phyloP scores from a whole-genome alignment of 208 protist genomes.

The Trypanosoma theileri region DNA sequence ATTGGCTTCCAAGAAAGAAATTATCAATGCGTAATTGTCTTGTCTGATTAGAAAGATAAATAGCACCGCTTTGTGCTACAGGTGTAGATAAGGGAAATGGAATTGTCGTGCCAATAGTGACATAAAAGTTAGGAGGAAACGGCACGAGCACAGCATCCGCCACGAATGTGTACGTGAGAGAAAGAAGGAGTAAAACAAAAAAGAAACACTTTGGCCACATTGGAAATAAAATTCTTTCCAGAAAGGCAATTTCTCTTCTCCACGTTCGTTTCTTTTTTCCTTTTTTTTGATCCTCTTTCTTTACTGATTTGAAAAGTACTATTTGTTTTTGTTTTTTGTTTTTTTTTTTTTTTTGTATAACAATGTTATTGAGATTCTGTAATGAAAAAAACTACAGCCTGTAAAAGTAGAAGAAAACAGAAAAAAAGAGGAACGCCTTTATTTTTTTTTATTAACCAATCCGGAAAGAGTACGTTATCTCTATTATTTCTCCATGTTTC shows the following conservation, averaged over 20 bases:
- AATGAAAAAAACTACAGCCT: background rate
- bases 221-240: background rate
- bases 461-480: too few relatives aligned
- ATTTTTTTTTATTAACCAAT: background rate
- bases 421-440: background rate
- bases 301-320: background rate
- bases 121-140: slow-evolving; percentile 38
- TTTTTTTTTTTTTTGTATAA: too few relatives aligned
- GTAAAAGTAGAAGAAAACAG: slow-evolving; percentile 2
- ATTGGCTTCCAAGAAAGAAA: slow-evolving; percentile 36
- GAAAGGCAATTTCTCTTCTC: background rate
- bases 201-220: background rate
- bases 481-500: too few relatives aligned
- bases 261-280: slow-evolving; percentile 5
- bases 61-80: slow-evolving; percentile 32
- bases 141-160: slow-evolving; percentile 13
- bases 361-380: too few relatives aligned
- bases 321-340: background rate
- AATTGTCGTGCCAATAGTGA: slow-evolving; percentile 38
- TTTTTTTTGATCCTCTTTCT: background rate
- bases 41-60: slow-evolving; percentile 29
- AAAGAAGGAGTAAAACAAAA: slow-evolving; percentile 14
- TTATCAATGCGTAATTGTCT: slow-evolving; percentile 36
- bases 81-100: slow-evolving; percentile 24
- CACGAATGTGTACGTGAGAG: background rate